Base-by-base conservation (phyloP, 495 filamentous ascomycete species). In the Podospora tetraspora region DNA sequence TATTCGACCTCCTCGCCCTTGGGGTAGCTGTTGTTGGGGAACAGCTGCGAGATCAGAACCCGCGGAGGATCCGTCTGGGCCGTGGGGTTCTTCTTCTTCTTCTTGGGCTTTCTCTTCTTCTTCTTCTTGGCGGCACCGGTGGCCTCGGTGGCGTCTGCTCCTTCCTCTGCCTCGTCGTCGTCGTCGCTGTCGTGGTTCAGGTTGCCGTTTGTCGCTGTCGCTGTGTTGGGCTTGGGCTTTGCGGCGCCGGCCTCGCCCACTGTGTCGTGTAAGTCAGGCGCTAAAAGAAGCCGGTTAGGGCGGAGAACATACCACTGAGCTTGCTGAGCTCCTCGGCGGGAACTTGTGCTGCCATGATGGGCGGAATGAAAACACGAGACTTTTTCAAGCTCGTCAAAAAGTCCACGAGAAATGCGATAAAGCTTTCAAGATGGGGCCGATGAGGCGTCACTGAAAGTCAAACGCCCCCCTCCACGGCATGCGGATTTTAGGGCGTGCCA, bases 31-130 rank as follows among this genome's bases (percentile, higher is more conserved):
- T 86, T 82, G 75, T 87, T 87, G 63, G 89, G 89, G 81, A 93
- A 96, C 27, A 97, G 85, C 69, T 88, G 85, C 64, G 90, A 87
- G 29, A 96, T 81, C 66, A 88, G 83, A 23, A 96, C 89, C 37
- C 91, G 86, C 0, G 93, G 92, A 23, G 93, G 93, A 30, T 86
- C 83, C 29, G 90, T 90, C 81, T 97, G 93, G 65, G 86, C 82
- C 23, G 90, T 91, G 22, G 89, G 87, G 21, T 75, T 78, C 82
- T 90, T 90, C 86, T 89, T 90, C 80, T 87, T 90, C 84, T 89
- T 92, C 84, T 88, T 91, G 83, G 90, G 91, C 83, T 92, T 92
- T 84, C 90, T 94, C 81, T 92, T 92, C 82, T 93, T 93, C 78
- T 86, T 85, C 76, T 86, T 86, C 76, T 85, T 84, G 59, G 80